A percentile compares a stretch with the other conserved stretches of the same genome.
Evolutionary conservation across 202 grass and related monocot genomes (phyloP).

Genomic region (Schoenoplectus tabernaemontani): DNA sequence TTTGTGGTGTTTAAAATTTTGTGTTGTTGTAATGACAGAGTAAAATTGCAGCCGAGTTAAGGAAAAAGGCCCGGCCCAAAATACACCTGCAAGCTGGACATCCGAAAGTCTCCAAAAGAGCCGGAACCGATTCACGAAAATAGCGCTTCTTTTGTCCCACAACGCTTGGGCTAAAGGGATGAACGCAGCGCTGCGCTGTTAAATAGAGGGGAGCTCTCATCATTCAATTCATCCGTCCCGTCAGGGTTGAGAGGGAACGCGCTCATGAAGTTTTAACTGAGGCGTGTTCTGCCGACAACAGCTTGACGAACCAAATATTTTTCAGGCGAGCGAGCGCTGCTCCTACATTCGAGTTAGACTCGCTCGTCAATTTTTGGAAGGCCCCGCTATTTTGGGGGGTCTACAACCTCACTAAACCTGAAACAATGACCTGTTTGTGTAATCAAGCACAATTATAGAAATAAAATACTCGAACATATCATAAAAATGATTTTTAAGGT

Average conservation of each 20-base stretch:
- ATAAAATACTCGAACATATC: too few relatives aligned
- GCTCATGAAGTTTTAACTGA: neutral
- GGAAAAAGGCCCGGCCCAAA: too few relatives aligned
- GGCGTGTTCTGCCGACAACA: slow-evolving; percentile 9
- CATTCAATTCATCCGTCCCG: neutral
- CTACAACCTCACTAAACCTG: neutral
- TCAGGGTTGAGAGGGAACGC: slow-evolving; percentile 15
- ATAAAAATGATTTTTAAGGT: too few relatives aligned
- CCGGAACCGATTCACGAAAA: neutral
- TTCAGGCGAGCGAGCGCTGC: neutral
- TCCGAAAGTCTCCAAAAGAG: too few relatives aligned
- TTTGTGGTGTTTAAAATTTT: too few relatives aligned
- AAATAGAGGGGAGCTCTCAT: neutral
- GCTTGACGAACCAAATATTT: slow-evolving; percentile 1
- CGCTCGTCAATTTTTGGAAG: slow-evolving; percentile 13
- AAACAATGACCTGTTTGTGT: too few relatives aligned
- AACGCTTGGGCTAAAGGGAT: neutral
- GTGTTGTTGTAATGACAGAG: too few relatives aligned
- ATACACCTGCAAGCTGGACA: too few relatives aligned
- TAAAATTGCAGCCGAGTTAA: too few relatives aligned
- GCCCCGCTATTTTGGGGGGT: neutral
- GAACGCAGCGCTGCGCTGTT: neutral
- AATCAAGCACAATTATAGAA: too few relatives aligned
- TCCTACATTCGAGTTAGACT: neutral
- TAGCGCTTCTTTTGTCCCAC: neutral